These are phyloP conservation scores for Claviceps cyperi DNA, from an alignment of 2,329 filamentous ascomycete genomes.

Conservation along the genomic window DNA sequence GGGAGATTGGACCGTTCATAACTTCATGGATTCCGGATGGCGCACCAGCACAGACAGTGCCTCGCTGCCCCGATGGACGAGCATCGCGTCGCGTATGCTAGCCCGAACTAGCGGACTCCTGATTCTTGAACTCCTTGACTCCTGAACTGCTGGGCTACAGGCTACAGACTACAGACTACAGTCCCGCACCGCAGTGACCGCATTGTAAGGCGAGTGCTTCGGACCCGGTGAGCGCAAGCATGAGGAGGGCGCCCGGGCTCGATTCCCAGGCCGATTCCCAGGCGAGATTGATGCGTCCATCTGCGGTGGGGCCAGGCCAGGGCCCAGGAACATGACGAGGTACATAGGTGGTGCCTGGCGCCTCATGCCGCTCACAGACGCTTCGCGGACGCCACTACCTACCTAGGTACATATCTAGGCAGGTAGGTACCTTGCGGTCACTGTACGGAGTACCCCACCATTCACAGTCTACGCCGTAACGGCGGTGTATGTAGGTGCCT, in stretches of 20 bases:
- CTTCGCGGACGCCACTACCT: too few relatives aligned
- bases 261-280: neutral
- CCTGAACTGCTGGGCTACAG: too few relatives aligned
- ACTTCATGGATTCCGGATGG: constrained; percentile 1
- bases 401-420: too few relatives aligned
- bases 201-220: neutral
- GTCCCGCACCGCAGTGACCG: too few relatives aligned
- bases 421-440: too few relatives aligned
- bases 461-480: too few relatives aligned
- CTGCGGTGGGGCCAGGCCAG: neutral
- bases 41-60: constrained; percentile 1
- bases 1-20: constrained; percentile 4
- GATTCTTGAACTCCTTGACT: neutral
- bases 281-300: neutral
- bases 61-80: neutral
- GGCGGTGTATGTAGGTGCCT: too few relatives aligned
- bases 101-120: neutral
- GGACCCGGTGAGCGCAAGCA: constrained; percentile 1
- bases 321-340: neutral
- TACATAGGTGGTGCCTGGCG: neutral
- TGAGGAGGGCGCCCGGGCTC: neutral
- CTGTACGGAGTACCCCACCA: too few relatives aligned
- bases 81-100: neutral
- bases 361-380: too few relatives aligned
- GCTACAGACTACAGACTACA: too few relatives aligned